A percentile compares a stretch with the other conserved stretches of the same genome.
Evolutionary conservation across 2,329 filamentous ascomycete species (phyloP).

Genomic region (Lasiodiplodia sp.): DNA sequence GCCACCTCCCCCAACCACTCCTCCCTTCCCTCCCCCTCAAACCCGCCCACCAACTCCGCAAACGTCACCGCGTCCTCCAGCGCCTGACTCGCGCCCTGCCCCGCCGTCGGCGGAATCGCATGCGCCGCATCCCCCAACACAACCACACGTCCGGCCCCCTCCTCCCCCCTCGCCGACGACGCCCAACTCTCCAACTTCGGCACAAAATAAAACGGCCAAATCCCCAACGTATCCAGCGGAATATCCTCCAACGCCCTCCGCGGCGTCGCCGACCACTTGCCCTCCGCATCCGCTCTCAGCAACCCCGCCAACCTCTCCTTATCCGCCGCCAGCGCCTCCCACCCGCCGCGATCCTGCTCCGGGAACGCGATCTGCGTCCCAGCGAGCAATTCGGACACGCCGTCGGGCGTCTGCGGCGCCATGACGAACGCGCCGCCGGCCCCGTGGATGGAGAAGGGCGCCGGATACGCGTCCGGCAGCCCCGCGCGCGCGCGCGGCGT

Average conservation of each 20-base stretch:
- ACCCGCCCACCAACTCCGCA: constrained; percentile 44
- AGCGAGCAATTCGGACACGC: constrained; percentile 43
- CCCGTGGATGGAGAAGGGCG: constrained; percentile 45
- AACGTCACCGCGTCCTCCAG: constrained; percentile 73
- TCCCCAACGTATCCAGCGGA: constrained; percentile 32
- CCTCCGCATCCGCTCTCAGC: constrained; percentile 27
- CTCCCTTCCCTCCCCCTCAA: background rate
- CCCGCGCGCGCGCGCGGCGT: constrained; percentile 27
- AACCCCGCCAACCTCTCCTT: constrained; percentile 35
- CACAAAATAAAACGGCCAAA: constrained; percentile 39
- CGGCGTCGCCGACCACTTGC: constrained; percentile 33
- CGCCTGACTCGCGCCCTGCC: constrained; percentile 65
- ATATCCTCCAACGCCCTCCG: constrained; percentile 33
- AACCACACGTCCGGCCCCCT: constrained; percentile 30
- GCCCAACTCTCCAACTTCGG: constrained; percentile 33
- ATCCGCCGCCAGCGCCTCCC: constrained; percentile 41
- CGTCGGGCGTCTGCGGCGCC: constrained; percentile 46
- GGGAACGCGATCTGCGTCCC: constrained; percentile 46
- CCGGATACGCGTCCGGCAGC: constrained; percentile 31
- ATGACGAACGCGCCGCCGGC: constrained; percentile 49
- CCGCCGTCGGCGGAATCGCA: constrained; percentile 37
- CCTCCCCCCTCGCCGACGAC: background rate
- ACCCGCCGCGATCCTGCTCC: constrained; percentile 43
- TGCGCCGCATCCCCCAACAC: constrained; percentile 38
- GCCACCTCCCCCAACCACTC: background rate